Percentiles rank a stretch among this genome's conserved stretches.
Evolutionary conservation across 768 basidiomycete species (phyloP).

Genomic region (Boletellus ananas): DNA sequence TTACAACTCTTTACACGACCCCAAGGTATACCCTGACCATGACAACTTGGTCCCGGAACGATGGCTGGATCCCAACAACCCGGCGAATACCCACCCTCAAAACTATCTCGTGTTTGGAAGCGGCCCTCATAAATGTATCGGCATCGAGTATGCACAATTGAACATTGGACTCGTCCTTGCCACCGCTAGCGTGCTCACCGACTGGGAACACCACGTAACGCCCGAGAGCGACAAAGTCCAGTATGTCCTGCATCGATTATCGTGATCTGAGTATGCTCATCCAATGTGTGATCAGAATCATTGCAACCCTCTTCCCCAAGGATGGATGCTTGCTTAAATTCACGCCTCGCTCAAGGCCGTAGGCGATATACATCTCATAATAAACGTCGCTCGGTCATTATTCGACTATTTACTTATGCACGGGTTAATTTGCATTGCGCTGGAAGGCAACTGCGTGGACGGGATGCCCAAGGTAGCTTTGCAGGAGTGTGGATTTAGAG

Average conservation of each 20-base stretch:
- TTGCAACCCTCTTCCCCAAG: constrained; percentile 96
- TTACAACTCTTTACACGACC: constrained; percentile 91
- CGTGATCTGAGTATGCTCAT: background rate
- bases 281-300: constrained; percentile 53
- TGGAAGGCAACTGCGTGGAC: too few relatives aligned
- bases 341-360: constrained; percentile 48
- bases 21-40: constrained; percentile 81
- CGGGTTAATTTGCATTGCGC: constrained; percentile 11
- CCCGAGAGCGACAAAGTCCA: constrained; percentile 74
- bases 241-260: constrained; percentile 42
- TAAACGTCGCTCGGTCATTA: background rate
- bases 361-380: background rate
- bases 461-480: too few relatives aligned
- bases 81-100: constrained; percentile 80
- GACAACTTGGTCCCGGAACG: constrained; percentile 83
- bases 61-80: constrained; percentile 81
- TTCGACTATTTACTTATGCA: constrained; percentile 11
- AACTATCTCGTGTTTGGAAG: constrained; percentile 96
- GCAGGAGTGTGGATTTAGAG: too few relatives aligned
- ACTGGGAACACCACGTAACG: constrained; percentile 88
- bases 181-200: constrained; percentile 71
- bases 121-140: constrained; percentile 91
- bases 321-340: constrained; percentile 85
- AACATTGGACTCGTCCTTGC: constrained; percentile 86
- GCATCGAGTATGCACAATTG: constrained; percentile 87